These are phyloP conservation scores for Solanum hybrid DNA, from an alignment of 305 asterid species.

Conservation along the genomic window DNA sequence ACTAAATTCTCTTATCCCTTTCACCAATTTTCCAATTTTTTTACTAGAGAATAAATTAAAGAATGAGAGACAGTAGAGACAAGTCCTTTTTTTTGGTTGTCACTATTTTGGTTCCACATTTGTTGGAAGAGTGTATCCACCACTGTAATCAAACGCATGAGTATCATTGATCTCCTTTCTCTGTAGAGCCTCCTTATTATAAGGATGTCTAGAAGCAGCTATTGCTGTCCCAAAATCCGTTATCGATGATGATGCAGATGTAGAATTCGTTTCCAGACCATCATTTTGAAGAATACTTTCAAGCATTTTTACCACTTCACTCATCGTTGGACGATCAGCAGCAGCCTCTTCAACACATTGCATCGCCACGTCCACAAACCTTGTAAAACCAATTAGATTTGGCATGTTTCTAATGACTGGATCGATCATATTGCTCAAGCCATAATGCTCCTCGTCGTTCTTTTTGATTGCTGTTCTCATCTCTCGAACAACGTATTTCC, in stretches of 20 bases:
- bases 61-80: background rate
- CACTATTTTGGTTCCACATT: constrained; percentile 46
- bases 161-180: constrained; percentile 19
- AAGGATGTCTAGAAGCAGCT: constrained; percentile 40
- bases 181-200: constrained; percentile 26
- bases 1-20: background rate
- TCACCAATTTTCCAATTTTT: background rate
- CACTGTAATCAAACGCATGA: constrained; percentile 62
- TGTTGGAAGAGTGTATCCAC: constrained; percentile 39
- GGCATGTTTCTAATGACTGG: constrained; percentile 41
- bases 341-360: constrained; percentile 93
- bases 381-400: constrained; percentile 44
- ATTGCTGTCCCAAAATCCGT: constrained; percentile 57
- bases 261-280: constrained; percentile 58
- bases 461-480: constrained; percentile 46
- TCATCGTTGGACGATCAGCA: constrained; percentile 80
- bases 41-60: background rate
- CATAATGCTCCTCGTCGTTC: constrained; percentile 48
- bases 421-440: constrained; percentile 56
- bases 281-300: constrained; percentile 64
- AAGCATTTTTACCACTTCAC: constrained; percentile 67
- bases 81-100: background rate
- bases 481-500: constrained; percentile 77
- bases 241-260: constrained; percentile 74
- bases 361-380: constrained; percentile 66